Percentiles rank a stretch among this genome's conserved stretches.
Evolutionary conservation across 768 basidiomycete genomes (phyloP).

Genomic region (Auricularia heimuer): DNA sequence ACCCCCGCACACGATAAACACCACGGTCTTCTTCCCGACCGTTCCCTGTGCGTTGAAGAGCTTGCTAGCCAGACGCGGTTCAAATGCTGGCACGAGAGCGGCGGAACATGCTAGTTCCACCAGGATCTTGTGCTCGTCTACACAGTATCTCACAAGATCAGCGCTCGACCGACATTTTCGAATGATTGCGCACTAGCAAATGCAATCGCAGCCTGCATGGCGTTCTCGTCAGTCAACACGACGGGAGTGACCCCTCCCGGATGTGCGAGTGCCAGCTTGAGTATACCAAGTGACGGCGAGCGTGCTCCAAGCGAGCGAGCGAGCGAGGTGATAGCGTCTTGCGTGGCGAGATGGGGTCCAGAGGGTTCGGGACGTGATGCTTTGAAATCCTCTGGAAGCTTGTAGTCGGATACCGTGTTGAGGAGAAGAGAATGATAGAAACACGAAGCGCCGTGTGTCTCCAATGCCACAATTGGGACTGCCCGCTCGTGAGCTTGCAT

Average conservation of each 20-base stretch:
- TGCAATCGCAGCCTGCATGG: slow-evolving; percentile 45
- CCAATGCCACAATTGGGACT: slow-evolving; percentile 60
- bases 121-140: slow-evolving; percentile 68
- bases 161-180: slow-evolving; percentile 12
- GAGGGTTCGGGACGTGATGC: not conserved
- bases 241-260: slow-evolving; percentile 47
- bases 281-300: slow-evolving; percentile 47
- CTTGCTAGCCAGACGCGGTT: slow-evolving; percentile 41
- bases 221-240: slow-evolving; percentile 56
- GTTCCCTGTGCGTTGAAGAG: slow-evolving; percentile 23
- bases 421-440: slow-evolving; percentile 63
- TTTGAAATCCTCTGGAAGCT: not conserved
- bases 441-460: slow-evolving; percentile 64
- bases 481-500: not conserved
- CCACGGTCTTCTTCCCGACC: slow-evolving; percentile 26
- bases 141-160: not conserved
- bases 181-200: slow-evolving; percentile 42
- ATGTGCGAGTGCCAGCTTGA: slow-evolving; percentile 56
- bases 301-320: slow-evolving; percentile 70
- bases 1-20: slow-evolving; percentile 68
- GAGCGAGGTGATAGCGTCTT: slow-evolving; percentile 46
- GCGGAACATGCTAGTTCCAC: slow-evolving; percentile 69
- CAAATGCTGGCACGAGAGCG: slow-evolving; percentile 58
- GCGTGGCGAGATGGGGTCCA: slow-evolving; percentile 41
- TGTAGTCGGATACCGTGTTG: slow-evolving; percentile 18